Base-by-base conservation (phyloP, 345 rosid genomes). In the Limnanthes douglasii region DNA sequence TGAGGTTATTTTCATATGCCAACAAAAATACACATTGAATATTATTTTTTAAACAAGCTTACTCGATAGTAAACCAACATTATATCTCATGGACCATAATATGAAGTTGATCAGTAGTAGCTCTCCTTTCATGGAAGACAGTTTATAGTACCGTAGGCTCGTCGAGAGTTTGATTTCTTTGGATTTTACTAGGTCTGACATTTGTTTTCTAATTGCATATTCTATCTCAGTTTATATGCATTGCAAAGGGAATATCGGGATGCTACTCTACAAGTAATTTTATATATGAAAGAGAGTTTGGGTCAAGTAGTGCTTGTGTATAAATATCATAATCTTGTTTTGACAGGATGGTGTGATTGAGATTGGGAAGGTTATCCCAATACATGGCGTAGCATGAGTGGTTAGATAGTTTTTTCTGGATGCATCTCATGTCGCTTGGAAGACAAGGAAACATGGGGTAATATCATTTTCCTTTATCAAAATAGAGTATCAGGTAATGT, bases 401-500 rank as follows among this genome's bases (percentile, higher is more conserved):
- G 50, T 2, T 45, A 34, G 5, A 20, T 45, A 14, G 12, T 22
- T 8, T 4, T 22, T n/a, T 4, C 50, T 45, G 21, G 32, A 41
- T 1, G 10, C 5, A 1, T 34, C 33, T 0, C 41, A 11, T 8
- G 24, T 45, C 11, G 21, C 50, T 0, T 45, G 50, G 32, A 21
- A 34, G 5, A 31, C 31, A 15, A 34, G n/a, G 21, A 33, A 45
- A 12, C 32, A 45, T 15, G 1, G 10, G 5, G 16, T 11, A 0
- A 15, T 45, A 4, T 33, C 23, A 4, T 1, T 18, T 1, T 46
- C 34, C 0, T 34, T 34, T 4, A 34, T 8, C 0, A 34, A 24
- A 34, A 33, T 25, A 0, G 37, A 47, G 11, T 47, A 46, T 26
- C 10, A n/a, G 3, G n/a, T 18, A 0, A 46, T 34, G 51, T 17